phyloP scores from a whole-genome alignment of 768 basidiomycete genomes.

The Hemileccinum rubropunctum region DNA sequence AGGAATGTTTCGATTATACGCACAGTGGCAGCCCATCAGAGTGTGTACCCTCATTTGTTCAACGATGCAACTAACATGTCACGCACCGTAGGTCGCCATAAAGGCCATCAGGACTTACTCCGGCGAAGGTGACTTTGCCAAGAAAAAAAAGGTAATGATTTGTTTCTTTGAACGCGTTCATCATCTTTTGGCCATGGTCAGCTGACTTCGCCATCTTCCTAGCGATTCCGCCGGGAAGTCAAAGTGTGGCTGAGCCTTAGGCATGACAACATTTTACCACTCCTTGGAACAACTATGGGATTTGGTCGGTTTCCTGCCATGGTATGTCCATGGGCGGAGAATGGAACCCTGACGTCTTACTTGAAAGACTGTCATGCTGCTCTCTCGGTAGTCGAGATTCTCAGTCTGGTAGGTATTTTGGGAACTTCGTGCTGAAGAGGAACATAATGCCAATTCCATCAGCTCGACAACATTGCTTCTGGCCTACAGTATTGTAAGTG shows the following conservation, averaged over 20 bases:
- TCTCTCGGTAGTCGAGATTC: conserved; percentile 4
- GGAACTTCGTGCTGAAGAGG: too few relatives aligned
- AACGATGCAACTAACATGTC: too few relatives aligned
- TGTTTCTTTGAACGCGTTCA: background rate
- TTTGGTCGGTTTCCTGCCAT: conserved; percentile 24
- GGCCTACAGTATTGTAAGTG: conserved; percentile 7
- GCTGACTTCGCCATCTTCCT: background rate
- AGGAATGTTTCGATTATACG: background rate
- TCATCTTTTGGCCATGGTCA: background rate
- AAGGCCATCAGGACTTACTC: background rate
- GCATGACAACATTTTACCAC: conserved; percentile 23
- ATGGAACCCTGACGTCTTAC: conserved; percentile 22
- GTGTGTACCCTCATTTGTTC: background rate
- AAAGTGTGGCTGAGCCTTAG: conserved; percentile 20
- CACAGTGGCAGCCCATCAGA: background rate
- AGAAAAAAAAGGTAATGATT: background rate
- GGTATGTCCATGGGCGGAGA: conserved; percentile 27
- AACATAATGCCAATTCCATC: background rate
- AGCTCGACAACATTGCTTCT: conserved; percentile 1
- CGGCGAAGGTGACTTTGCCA: background rate
- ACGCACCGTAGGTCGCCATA: background rate
- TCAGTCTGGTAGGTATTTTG: conserved; percentile 13
- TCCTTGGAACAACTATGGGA: conserved; percentile 19
- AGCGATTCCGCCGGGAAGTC: conserved; percentile 23
- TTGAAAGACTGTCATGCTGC: background rate